Evolutionary conservation across 2,329 filamentous ascomycete genomes (phyloP).

Genomic region (Fusarium incarnatum): DNA sequence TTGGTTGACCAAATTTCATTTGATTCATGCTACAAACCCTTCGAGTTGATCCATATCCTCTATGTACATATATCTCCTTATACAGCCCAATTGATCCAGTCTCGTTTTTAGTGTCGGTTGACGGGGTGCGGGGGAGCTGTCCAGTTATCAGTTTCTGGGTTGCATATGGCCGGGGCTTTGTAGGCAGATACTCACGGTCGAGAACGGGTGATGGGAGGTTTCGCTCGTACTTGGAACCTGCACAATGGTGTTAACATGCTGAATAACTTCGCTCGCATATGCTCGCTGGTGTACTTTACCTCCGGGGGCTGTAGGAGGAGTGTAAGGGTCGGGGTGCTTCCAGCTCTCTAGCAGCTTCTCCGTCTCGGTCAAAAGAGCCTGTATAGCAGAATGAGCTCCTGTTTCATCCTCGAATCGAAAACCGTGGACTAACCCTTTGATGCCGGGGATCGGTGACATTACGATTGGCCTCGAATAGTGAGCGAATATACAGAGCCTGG

Average conservation of each 20-base stretch:
- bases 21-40: conserved; percentile 25
- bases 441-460: conserved; percentile 85
- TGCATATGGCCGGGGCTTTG: not conserved
- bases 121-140: conserved; percentile 47
- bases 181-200: conserved; percentile 73
- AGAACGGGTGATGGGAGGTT: conserved; percentile 85
- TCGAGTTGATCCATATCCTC: conserved; percentile 21
- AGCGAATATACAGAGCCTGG: conserved; percentile 95
- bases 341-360: conserved; percentile 89
- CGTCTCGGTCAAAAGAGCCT: conserved; percentile 89
- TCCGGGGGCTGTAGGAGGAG: conserved; percentile 89
- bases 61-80: conserved; percentile 39
- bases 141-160: conserved; percentile 19
- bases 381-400: conserved; percentile 11
- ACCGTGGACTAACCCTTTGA: conserved; percentile 73
- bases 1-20: conserved; percentile 27
- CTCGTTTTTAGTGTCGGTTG: conserved; percentile 42
- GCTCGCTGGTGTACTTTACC: conserved; percentile 64
- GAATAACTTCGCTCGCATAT: not conserved
- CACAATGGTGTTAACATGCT: conserved; percentile 26
- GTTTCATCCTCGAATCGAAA: not conserved
- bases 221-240: conserved; percentile 95
- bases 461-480: conserved; percentile 93
- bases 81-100: conserved; percentile 14
- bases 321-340: conserved; percentile 98